Percentiles rank a stretch among this genome's conserved stretches.
These are phyloP conservation scores for Lichtheimia ramosa DNA, from an alignment of 371 early-diverging fungal genomes.

Conservation along the genomic window DNA sequence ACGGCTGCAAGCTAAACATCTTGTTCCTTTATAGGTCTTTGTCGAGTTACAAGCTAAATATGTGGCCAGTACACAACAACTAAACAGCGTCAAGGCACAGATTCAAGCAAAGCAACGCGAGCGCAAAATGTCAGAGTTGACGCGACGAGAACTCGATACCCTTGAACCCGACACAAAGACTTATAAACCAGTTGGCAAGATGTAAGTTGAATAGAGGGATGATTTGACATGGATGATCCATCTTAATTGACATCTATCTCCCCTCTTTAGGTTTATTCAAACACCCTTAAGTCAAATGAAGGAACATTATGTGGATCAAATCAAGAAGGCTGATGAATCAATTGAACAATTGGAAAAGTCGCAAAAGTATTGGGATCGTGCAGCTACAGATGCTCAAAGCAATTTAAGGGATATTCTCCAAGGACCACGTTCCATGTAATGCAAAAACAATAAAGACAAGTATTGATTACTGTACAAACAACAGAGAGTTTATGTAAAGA, in stretches of 20 bases:
- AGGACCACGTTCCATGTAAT: constrained; percentile 47
- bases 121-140: constrained; percentile 70
- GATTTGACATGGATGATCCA: too few relatives aligned
- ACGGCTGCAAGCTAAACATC: not conserved
- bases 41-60: constrained; percentile 65
- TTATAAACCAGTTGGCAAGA: constrained; percentile 79
- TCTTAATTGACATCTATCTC: constrained; percentile 2
- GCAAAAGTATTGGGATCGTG: constrained; percentile 74
- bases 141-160: constrained; percentile 67
- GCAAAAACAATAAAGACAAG: not conserved
- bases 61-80: constrained; percentile 65
- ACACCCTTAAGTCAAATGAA: constrained; percentile 58
- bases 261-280: constrained; percentile 73
- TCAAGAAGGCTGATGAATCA: constrained; percentile 48
- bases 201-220: constrained; percentile 39
- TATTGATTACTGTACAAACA: not conserved
- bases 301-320: constrained; percentile 49
- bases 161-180: constrained; percentile 59
- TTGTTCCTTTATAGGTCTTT: constrained; percentile 43
- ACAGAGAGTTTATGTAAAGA: too few relatives aligned
- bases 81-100: constrained; percentile 67
- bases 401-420: constrained; percentile 68
- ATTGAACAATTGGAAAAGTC: constrained; percentile 70
- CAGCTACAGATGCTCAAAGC: constrained; percentile 65
- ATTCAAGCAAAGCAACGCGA: constrained; percentile 69